Evolutionary conservation across 2,329 filamentous ascomycete species (phyloP).

Genomic region (Coccinonectria pachysandricola): DNA sequence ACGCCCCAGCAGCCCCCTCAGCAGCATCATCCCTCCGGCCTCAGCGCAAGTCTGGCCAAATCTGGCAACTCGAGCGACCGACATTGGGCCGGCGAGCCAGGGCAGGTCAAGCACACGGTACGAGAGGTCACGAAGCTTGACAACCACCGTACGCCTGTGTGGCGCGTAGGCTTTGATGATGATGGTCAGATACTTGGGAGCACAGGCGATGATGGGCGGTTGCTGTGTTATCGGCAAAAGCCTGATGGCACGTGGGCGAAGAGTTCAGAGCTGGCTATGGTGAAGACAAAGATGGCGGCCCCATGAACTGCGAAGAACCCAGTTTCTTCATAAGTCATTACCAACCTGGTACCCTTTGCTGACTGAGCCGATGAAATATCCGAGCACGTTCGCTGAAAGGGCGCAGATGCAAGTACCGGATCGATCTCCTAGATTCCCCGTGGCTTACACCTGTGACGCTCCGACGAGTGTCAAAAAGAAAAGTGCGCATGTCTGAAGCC

Average conservation of each 20-base stretch:
- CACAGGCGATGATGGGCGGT: constrained; percentile 64
- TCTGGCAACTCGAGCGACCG: constrained; percentile 35
- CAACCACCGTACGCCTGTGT: constrained; percentile 60
- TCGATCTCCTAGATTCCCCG: no score
- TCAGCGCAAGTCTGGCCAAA: constrained; percentile 44
- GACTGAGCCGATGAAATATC: no score
- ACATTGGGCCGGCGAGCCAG: constrained; percentile 47
- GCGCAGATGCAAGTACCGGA: no score
- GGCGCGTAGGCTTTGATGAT: constrained; percentile 62
- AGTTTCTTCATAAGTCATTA: no score
- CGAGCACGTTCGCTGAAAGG: no score
- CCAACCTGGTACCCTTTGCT: no score
- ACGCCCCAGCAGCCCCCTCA: constrained; percentile 22
- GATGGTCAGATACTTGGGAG: constrained; percentile 64
- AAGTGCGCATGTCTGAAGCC: no score
- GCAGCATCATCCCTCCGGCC: constrained; percentile 32
- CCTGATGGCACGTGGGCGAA: constrained; percentile 49
- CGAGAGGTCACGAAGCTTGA: constrained; percentile 58
- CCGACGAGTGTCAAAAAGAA: no score
- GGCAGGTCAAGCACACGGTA: constrained; percentile 53
- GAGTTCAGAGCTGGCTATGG: constrained; percentile 49
- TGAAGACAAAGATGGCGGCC: constrained; percentile 43
- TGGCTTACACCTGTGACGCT: no score
- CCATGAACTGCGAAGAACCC: constrained; percentile 24
- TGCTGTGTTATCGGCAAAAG: constrained; percentile 51